These are phyloP conservation scores for Sarocladium kiliense DNA, from an alignment of 2,329 filamentous ascomycete genomes.

Conservation along the genomic window DNA sequence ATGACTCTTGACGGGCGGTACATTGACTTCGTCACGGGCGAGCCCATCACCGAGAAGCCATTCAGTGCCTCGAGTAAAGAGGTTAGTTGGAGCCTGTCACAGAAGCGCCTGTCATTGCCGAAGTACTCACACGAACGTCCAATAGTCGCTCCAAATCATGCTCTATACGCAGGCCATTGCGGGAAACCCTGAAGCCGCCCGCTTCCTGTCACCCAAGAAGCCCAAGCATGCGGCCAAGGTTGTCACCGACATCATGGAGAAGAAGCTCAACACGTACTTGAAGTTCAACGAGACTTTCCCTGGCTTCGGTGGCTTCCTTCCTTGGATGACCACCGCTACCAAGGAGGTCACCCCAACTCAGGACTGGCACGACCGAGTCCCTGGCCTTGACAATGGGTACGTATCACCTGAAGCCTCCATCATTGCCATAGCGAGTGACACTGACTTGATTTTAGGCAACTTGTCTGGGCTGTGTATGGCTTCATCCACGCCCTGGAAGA, in stretches of 20 bases:
- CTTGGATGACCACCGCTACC: conserved; percentile 29
- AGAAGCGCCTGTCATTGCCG: no score
- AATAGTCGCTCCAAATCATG: conserved; percentile 33
- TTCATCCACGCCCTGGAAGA: conserved; percentile 31
- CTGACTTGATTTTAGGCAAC: conserved; percentile 17
- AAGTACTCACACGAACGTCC: background rate
- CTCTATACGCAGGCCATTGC: conserved; percentile 34
- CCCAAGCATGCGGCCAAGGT: conserved; percentile 24
- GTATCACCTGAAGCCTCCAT: background rate
- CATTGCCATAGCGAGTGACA: background rate
- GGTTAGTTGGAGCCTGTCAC: conserved; percentile 16
- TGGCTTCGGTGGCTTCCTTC: conserved; percentile 34
- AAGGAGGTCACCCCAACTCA: conserved; percentile 25
- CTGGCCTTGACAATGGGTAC: conserved; percentile 35
- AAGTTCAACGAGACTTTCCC: conserved; percentile 35
- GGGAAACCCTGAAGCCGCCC: conserved; percentile 30
- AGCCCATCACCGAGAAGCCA: conserved; percentile 26
- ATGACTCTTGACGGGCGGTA: conserved; percentile 36
- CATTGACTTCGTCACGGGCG: conserved; percentile 31
- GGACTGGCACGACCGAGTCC: conserved; percentile 33
- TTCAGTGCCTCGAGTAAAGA: conserved; percentile 35
- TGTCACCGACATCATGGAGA: conserved; percentile 30
- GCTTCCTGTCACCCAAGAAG: conserved; percentile 30
- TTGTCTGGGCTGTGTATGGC: conserved; percentile 37
- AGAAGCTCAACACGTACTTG: conserved; percentile 32